Evolutionary conservation across 805 yeast species (phyloP).

Genomic region (Candida yuanshanica): DNA sequence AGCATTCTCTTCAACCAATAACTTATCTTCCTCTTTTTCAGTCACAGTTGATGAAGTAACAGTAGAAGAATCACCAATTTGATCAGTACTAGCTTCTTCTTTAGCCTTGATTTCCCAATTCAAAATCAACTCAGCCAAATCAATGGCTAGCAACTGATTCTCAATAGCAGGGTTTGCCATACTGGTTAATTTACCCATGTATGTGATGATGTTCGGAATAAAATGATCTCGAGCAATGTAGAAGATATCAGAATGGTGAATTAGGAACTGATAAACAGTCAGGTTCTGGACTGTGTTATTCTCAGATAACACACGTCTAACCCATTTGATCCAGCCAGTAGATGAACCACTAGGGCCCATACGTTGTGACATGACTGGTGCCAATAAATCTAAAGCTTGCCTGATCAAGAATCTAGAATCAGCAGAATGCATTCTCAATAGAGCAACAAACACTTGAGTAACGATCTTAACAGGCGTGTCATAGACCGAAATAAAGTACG

Average conservation of each 20-base stretch:
- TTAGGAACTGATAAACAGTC: slow-evolving; percentile 83
- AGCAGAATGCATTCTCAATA: slow-evolving; percentile 74
- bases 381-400: slow-evolving; percentile 82
- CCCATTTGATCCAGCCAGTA: slow-evolving; percentile 85
- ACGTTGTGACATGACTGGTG: slow-evolving; percentile 76
- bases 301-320: slow-evolving; percentile 85
- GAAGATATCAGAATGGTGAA: slow-evolving; percentile 78
- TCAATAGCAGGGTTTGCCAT: slow-evolving; percentile 73
- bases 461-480: slow-evolving; percentile 88
- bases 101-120: slow-evolving; percentile 71
- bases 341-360: slow-evolving; percentile 46
- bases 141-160: slow-evolving; percentile 81
- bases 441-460: slow-evolving; percentile 86
- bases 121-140: slow-evolving; percentile 77
- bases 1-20: slow-evolving; percentile 8
- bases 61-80: slow-evolving; percentile 19
- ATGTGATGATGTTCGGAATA: slow-evolving; percentile 80
- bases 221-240: slow-evolving; percentile 85
- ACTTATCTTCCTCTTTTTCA: slow-evolving; percentile 24
- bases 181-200: slow-evolving; percentile 85
- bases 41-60: slow-evolving; percentile 27
- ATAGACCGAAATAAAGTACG: slow-evolving; percentile 78
- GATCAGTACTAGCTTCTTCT: slow-evolving; percentile 11
- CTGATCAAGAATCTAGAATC: slow-evolving; percentile 81
- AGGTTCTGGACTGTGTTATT: slow-evolving; percentile 83